A percentile compares a stretch with the other conserved stretches of the same genome.
phyloP scores from a whole-genome alignment of 2,329 filamentous ascomycete species.

The Hirsutella rhossiliensis region DNA sequence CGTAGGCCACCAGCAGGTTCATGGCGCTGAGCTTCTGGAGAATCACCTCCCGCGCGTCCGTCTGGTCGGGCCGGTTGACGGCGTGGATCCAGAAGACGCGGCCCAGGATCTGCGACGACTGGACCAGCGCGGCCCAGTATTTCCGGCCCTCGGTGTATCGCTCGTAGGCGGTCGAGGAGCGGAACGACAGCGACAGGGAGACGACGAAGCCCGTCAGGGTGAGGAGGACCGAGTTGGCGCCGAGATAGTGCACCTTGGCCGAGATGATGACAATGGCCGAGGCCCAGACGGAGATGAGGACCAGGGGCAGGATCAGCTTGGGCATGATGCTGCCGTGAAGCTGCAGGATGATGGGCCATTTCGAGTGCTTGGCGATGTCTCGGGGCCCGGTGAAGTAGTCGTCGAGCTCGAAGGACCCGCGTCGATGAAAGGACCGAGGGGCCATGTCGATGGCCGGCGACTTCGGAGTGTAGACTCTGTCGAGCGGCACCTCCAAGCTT shows the following conservation, averaged over 20 bases:
- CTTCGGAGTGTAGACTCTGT: background rate
- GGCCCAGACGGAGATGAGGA: slow-evolving; percentile 52
- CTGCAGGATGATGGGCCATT: slow-evolving; percentile 64
- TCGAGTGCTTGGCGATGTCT: slow-evolving; percentile 61
- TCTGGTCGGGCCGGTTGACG: slow-evolving; percentile 35
- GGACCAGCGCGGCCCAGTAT: slow-evolving; percentile 48
- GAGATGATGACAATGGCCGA: slow-evolving; percentile 50
- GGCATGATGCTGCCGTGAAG: slow-evolving; percentile 66
- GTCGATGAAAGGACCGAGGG: slow-evolving; percentile 9
- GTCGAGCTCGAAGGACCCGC: slow-evolving; percentile 35
- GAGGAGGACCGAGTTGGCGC: slow-evolving; percentile 37
- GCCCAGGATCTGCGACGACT: slow-evolving; percentile 55
- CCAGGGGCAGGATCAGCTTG: slow-evolving; percentile 59
- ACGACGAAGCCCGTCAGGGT: slow-evolving; percentile 76
- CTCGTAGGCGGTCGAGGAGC: slow-evolving; percentile 67
- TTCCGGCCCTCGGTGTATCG: slow-evolving; percentile 54
- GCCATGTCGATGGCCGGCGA: background rate
- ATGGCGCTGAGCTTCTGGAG: slow-evolving; percentile 62
- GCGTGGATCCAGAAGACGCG: slow-evolving; percentile 77
- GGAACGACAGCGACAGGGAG: slow-evolving; percentile 65
- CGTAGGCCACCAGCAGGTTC: slow-evolving; percentile 67
- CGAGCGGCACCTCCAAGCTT: background rate
- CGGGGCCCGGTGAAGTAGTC: slow-evolving; percentile 56
- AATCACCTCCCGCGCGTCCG: slow-evolving; percentile 49
- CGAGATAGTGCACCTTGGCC: slow-evolving; percentile 24